Evolutionary conservation across 108 stramenopile species (phyloP).

Genomic region (Skeletonema grethae): DNA sequence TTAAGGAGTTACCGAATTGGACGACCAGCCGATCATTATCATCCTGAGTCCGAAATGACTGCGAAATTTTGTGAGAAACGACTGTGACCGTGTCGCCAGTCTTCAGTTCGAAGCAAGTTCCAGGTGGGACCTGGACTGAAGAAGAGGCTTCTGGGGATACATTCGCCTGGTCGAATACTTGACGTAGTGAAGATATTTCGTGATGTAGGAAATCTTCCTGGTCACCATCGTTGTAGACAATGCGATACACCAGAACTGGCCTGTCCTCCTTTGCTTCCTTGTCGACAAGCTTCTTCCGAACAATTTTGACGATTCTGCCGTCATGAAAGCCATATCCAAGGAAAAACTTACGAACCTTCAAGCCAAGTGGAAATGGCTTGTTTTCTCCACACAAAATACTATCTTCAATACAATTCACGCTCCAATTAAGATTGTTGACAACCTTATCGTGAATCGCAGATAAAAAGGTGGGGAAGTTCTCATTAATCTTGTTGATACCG

Average conservation of each 20-base stretch:
- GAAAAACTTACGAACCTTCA: conserved; percentile 47
- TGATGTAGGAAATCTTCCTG: conserved; percentile 47
- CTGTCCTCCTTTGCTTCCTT: conserved; percentile 12
- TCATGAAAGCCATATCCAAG: conserved; percentile 49
- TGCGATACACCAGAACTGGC: conserved; percentile 44
- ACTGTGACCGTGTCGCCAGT: conserved; percentile 33
- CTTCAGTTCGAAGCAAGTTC: conserved; percentile 32
- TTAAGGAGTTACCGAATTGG: background rate
- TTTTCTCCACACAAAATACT: conserved; percentile 37
- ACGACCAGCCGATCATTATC: conserved; percentile 17
- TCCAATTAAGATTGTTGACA: conserved; percentile 35
- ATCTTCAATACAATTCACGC: conserved; percentile 45
- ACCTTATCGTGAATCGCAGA: conserved; percentile 9
- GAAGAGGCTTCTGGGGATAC: conserved; percentile 17
- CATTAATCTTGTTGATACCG: conserved; percentile 16
- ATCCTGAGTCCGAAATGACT: conserved; percentile 5
- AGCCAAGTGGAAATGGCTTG: conserved; percentile 43
- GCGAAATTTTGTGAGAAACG: conserved; percentile 17
- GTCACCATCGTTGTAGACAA: conserved; percentile 48
- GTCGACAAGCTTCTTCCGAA: conserved; percentile 27
- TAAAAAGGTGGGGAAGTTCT: conserved; percentile 24
- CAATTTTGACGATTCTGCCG: conserved; percentile 42
- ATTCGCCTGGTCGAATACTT: conserved; percentile 32
- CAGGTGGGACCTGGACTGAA: conserved; percentile 32
- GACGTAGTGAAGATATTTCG: conserved; percentile 39